Conservation (phyloP, 2,329 filamentous ascomycete species). For the Monilinia fructicola region DNA sequence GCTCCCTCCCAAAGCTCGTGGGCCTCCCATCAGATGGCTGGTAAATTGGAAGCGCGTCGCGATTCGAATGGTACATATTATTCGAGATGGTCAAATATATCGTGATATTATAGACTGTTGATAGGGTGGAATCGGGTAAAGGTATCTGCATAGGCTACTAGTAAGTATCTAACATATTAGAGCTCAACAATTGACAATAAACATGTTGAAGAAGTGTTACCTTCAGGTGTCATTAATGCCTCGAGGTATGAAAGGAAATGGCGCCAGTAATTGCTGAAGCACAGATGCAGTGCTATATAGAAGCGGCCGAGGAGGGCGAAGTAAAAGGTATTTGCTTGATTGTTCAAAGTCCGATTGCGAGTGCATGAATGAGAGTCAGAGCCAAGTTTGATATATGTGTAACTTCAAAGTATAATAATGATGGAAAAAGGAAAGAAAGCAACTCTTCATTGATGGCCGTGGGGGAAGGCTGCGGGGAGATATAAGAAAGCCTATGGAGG, state of each 20-base stretch:
- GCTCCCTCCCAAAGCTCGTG: slow-evolving; percentile 10
- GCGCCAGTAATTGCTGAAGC: slow-evolving; percentile 7
- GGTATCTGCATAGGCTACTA: slow-evolving; percentile 24
- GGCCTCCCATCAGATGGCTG: slow-evolving; percentile 16
- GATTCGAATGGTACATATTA: slow-evolving; percentile 21
- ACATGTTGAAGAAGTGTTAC: slow-evolving; percentile 10
- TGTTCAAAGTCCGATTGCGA: slow-evolving; percentile 15
- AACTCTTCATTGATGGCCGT: slow-evolving; percentile 16
- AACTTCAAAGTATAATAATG: slow-evolving; percentile 17
- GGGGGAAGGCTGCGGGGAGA: slow-evolving; percentile 21
- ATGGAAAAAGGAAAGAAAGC: slow-evolving; percentile 10
- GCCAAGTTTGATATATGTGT: slow-evolving; percentile 9
- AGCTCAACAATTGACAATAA: not conserved
- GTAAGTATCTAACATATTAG: slow-evolving; percentile 21
- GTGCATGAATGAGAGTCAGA: slow-evolving; percentile 22
- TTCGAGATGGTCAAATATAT: slow-evolving; percentile 18
- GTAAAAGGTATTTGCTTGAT: slow-evolving; percentile 18
- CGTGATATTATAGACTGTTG: slow-evolving; percentile 18
- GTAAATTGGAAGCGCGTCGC: slow-evolving; percentile 18
- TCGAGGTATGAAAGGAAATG: slow-evolving; percentile 2
- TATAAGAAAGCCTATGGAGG: slow-evolving; percentile 21
- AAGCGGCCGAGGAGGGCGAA: slow-evolving; percentile 18
- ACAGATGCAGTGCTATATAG: not conserved
- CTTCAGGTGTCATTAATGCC: slow-evolving; percentile 17
- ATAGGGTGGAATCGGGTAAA: not conserved